These are phyloP conservation scores for Chaetomium cochliodes DNA, from an alignment of 495 filamentous ascomycete species.

Conservation along the genomic window DNA sequence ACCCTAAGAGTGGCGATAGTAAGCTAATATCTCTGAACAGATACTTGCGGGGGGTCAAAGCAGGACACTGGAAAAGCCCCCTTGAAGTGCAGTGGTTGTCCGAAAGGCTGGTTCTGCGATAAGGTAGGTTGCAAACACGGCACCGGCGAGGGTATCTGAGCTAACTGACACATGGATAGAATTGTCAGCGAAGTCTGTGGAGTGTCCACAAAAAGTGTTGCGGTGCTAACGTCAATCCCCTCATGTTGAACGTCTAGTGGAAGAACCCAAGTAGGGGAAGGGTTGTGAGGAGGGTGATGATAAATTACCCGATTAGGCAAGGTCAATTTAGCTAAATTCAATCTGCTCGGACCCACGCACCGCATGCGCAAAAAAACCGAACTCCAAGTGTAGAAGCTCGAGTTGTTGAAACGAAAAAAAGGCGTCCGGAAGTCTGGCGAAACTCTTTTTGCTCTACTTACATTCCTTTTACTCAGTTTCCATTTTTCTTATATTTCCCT, in stretches of 20 bases:
- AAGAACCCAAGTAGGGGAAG: too few relatives aligned
- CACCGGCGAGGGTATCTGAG: neutral
- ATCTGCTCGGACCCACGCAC: too few relatives aligned
- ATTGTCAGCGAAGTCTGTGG: neutral
- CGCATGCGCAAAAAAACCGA: too few relatives aligned
- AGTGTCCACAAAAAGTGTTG: neutral
- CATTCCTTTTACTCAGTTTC: too few relatives aligned
- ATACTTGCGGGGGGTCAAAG: conserved; percentile 18
- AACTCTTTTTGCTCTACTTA: too few relatives aligned
- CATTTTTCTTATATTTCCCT: too few relatives aligned
- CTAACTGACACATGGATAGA: neutral
- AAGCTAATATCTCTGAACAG: neutral
- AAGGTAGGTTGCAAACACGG: conserved; percentile 16
- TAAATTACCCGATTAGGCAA: too few relatives aligned
- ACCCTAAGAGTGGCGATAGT: neutral
- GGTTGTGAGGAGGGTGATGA: too few relatives aligned
- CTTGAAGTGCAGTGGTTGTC: conserved; percentile 19
- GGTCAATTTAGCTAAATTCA: too few relatives aligned
- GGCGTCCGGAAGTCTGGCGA: too few relatives aligned
- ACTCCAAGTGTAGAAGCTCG: too few relatives aligned
- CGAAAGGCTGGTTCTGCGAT: conserved; percentile 20
- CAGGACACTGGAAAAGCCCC: conserved; percentile 12
- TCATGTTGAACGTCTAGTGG: neutral
- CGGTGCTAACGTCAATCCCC: neutral
- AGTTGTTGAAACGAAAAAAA: too few relatives aligned